These are phyloP conservation scores for Globisporangium sylvaticum DNA, from an alignment of 352 stramenopile species.

Conservation along the genomic window DNA sequence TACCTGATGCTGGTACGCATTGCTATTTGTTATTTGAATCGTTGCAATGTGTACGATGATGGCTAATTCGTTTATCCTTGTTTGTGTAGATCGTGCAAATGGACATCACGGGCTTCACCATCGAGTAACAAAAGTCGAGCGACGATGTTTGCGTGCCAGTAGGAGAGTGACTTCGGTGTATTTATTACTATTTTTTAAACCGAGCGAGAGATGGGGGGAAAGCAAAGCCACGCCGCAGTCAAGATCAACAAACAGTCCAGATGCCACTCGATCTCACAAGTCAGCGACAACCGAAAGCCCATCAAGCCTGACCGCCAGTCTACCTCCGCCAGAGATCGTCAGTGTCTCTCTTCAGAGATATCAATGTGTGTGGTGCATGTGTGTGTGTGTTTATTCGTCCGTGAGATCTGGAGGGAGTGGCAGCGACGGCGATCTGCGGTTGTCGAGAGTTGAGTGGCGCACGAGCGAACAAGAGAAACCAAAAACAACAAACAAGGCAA, in stretches of 20 bases:
- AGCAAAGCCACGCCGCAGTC: not conserved
- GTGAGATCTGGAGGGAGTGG: constrained; percentile 29
- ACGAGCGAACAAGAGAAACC: not conserved
- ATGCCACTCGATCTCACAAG: not conserved
- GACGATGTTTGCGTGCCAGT: too few relatives aligned
- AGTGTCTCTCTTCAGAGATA: not conserved
- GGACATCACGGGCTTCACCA: constrained; percentile 94
- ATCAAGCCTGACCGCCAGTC: not conserved
- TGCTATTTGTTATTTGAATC: not conserved
- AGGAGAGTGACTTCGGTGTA: constrained; percentile 1
- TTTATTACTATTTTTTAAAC: constrained; percentile 11
- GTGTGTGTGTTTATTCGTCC: constrained; percentile 11
- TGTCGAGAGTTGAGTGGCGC: not conserved
- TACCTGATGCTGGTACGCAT: constrained; percentile 56
- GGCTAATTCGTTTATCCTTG: not conserved
- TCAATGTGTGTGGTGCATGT: constrained; percentile 1
- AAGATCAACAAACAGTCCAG: not conserved
- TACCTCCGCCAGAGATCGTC: not conserved
- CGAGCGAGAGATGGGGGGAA: not conserved
- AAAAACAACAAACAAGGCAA: constrained; percentile 5
- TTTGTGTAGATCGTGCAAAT: constrained; percentile 91
- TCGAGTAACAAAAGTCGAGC: constrained; percentile 40
- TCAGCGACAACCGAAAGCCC: not conserved
- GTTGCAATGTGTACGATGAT: not conserved
- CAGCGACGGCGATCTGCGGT: constrained; percentile 33